Evolutionary conservation across 1,284 basidiomycete species (phyloP).

Genomic region (Megacollybia platyphylla): DNA sequence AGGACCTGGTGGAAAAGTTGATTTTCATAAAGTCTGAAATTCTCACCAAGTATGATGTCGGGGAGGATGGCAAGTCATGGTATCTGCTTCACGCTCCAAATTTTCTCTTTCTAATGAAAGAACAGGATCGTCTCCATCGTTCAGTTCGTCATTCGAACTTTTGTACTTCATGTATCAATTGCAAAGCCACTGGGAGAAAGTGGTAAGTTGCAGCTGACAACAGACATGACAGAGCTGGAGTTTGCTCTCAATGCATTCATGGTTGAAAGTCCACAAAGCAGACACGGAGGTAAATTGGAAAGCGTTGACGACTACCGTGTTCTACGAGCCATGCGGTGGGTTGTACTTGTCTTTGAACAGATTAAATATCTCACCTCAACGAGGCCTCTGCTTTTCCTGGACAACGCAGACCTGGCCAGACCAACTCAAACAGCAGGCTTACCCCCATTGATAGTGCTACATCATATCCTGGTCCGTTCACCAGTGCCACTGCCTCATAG

Average conservation of each 20-base stretch:
- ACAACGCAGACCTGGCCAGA: conserved; percentile 55
- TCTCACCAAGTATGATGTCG: conserved; percentile 56
- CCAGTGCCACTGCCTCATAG: conserved; percentile 76
- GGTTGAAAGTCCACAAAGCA: conserved; percentile 39
- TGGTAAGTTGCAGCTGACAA: conserved; percentile 84
- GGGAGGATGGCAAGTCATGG: conserved; percentile 64
- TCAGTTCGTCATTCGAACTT: conserved; percentile 68
- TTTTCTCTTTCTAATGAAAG: conserved; percentile 3
- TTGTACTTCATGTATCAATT: conserved; percentile 84
- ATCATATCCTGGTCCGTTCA: conserved; percentile 87
- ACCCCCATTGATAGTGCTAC: conserved; percentile 74
- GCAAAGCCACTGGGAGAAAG: conserved; percentile 79
- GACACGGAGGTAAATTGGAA: conserved; percentile 55
- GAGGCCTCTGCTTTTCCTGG: conserved; percentile 81
- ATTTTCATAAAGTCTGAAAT: conserved; percentile 69
- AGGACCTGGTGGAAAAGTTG: conserved; percentile 80
- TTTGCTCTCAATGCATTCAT: conserved; percentile 78
- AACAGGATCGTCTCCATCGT: conserved; percentile 57
- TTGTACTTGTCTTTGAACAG: background rate
- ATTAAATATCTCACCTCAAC: conserved; percentile 5
- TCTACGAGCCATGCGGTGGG: conserved; percentile 70
- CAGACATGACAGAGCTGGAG: conserved; percentile 93
- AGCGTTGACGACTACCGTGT: conserved; percentile 68
- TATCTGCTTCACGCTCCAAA: conserved; percentile 19
- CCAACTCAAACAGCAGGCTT: conserved; percentile 59